Evolutionary conservation across 139 green algal genomes (phyloP), one percentile per base, ranked within the genome.

Genomic region (Coelastrella sp.): DNA sequence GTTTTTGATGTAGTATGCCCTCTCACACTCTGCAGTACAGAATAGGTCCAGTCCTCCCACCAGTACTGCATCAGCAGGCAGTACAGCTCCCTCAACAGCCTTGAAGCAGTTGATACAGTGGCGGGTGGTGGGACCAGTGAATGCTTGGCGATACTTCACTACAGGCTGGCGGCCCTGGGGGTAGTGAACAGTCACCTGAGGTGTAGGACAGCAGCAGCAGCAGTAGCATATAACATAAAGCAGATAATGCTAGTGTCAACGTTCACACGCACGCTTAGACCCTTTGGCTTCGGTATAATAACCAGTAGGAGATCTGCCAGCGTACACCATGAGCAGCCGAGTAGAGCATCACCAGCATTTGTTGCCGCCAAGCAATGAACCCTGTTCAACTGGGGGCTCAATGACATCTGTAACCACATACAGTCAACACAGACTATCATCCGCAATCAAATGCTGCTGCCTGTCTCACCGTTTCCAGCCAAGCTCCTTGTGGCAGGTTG

Each of bases 11-110:
- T 79, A 91, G 67, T 91, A 95, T 11, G 60, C 45, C 11, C 27
- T 59, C 88, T 98, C 93, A 79, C 95, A 98, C n/a, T 86, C 78
- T 34, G 89, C 75, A 21, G 84, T 88, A 83, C 93, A 95, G 87
- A 96, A 95, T 6, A 96, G 89, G 63, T 89, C 88, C 41, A 87
- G 71, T 0, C 83, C 89, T 27, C 75, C 88, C 15, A 92, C 69
- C 35, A 95, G 88, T 69, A 91, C 62, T 0, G 85, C 79, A 9
- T 86, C 78, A 7, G 88, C 23, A 2, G 88, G 72, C 75, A 86
- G 43, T 4, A 30, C 45, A 53, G 64, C 86, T 62, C 40, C 75
- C 3, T 73, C 79, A 38, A 92, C 89, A 21, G 40, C 38, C 66
- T 85, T 83, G 40, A 83, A 53, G 88, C 94, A 96, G 78, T 90